phyloP scores from a whole-genome alignment of 345 rosid genomes.

The Salix viminalis region DNA sequence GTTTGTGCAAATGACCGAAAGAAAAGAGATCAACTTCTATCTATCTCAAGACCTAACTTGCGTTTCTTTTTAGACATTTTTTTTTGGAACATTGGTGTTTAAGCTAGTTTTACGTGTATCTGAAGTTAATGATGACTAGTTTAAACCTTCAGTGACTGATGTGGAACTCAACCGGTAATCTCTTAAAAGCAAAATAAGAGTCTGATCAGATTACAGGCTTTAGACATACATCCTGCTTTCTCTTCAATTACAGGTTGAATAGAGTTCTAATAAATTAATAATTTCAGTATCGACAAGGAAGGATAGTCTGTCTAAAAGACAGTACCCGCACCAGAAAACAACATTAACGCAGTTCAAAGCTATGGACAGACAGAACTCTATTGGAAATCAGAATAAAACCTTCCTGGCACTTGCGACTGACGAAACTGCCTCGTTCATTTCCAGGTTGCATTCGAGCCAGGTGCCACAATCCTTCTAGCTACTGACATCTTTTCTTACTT shows the following conservation, averaged over 20 bases:
- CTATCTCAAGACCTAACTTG: background rate
- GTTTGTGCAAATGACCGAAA: background rate
- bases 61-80: background rate
- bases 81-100: no score
- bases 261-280: background rate
- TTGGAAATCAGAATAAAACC: constrained; percentile 36
- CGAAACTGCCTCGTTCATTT: constrained; percentile 65
- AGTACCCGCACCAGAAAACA: constrained; percentile 65
- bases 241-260: background rate
- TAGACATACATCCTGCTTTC: no score
- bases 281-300: background rate
- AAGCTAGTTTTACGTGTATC: no score
- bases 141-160: no score
- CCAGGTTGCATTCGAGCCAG: constrained; percentile 56
- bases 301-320: constrained; percentile 42
- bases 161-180: no score
- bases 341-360: constrained; percentile 60
- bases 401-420: constrained; percentile 65
- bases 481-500: constrained; percentile 68
- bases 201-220: no score
- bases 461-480: constrained; percentile 48
- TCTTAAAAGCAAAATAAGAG: no score
- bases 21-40: background rate
- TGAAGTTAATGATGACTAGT: no score
- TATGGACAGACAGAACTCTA: constrained; percentile 36